Evolutionary conservation across 257 asterid species (phyloP), one percentile per base, ranked within the genome.

Genomic region (Gentiana dahurica): DNA sequence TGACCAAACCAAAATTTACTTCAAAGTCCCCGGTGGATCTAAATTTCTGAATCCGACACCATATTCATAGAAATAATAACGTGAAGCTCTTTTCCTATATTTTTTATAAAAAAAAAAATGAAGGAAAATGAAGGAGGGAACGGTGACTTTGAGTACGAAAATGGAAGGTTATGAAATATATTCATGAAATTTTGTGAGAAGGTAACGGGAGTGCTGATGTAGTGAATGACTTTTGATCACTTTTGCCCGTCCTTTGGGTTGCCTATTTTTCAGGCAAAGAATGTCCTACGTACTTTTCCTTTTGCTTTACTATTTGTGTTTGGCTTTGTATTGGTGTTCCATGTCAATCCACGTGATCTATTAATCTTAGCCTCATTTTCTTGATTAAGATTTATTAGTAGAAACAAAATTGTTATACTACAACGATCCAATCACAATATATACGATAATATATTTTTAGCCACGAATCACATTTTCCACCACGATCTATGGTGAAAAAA

Each of bases 111-210:
- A 39, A 8, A 39, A 39, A 8, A 8, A 8, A 39, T 4, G 8
- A 5, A 39, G 8, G 45, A 39, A 39, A 2, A 52, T 24, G 36
- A 3, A 33, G 0, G 5, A 53, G 3, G 39, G 32, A 33, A 13
- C 51, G 57, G 57, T n/a, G 36, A 13, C 38, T 45, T 44, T 35
- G 35, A 52, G 45, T 11, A 44, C 43, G 41, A 5, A 33, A 57
- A 34, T 3, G 9, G 47, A 35, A 45, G 12, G 48, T 10, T n/a
- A 34, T 7, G 39, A 12, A n/a, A 24, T 52, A 32, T 45, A 12
- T 60, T 67, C 80, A 70, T 67, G 69, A 44, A 57, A 60, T 38
- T 68, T 8, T 67, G 76, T 70, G 80, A 74, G 6, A 49, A 34
- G 43, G 38, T 34, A 57, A 52, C 68, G 65, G 64, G 78, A 64